phyloP scores from a whole-genome alignment of 768 basidiomycete species.

The Mycena chlorophos region DNA sequence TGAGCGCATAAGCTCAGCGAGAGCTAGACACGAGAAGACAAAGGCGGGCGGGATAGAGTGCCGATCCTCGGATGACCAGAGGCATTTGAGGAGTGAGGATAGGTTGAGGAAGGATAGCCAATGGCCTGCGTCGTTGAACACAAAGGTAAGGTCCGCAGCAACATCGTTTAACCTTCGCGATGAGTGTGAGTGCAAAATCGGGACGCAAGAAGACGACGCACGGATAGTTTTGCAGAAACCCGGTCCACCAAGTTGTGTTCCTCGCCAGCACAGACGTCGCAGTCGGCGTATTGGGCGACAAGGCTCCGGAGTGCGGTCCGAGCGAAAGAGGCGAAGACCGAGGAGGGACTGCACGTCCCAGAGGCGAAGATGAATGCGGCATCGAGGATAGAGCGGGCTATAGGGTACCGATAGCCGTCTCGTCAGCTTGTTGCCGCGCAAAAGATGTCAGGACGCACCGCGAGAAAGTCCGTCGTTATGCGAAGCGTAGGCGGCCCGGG shows the following conservation, averaged over 20 bases:
- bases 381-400: slow-evolving; percentile 34
- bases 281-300: neutral
- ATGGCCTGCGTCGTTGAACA: slow-evolving; percentile 66
- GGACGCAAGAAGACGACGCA: slow-evolving; percentile 23
- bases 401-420: neutral
- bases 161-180: slow-evolving; percentile 49
- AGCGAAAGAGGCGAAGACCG: neutral
- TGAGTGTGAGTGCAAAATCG: slow-evolving; percentile 6
- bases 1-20: slow-evolving; percentile 71
- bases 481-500: slow-evolving; percentile 8
- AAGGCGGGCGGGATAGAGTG: slow-evolving; percentile 68
- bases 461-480: slow-evolving; percentile 16
- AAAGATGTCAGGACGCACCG: neutral
- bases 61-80: slow-evolving; percentile 55
- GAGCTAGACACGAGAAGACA: slow-evolving; percentile 64
- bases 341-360: no score
- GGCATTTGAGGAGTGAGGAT: slow-evolving; percentile 49
- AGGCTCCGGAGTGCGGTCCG: neutral
- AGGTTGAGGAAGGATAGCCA: slow-evolving; percentile 72
- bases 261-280: no score
- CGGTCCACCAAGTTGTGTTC: slow-evolving; percentile 56
- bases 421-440: neutral
- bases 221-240: slow-evolving; percentile 39
- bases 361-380: no score
- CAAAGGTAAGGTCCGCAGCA: slow-evolving; percentile 46